Evolutionary conservation across 441 rosid genomes (phyloP).

Genomic region (Eugenia klotzschiana): DNA sequence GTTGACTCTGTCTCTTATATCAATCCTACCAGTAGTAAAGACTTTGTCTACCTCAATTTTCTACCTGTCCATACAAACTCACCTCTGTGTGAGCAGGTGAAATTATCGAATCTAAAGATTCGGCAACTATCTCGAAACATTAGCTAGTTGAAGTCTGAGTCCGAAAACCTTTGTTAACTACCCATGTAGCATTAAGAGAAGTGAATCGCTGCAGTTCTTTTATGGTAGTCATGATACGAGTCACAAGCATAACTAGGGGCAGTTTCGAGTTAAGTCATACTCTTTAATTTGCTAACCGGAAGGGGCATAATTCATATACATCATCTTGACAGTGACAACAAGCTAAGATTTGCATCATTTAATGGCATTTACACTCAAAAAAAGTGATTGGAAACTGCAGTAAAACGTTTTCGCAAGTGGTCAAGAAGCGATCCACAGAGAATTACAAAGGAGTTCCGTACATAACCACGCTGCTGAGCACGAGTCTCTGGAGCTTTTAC

Average conservation of each 20-base stretch:
- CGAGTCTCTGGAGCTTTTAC: slow-evolving; percentile 52
- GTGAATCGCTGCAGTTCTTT: not conserved
- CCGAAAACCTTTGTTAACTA: not conserved
- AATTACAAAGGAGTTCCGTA: slow-evolving; percentile 43
- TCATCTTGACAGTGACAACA: not conserved
- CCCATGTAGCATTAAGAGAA: not conserved
- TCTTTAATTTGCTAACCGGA: not conserved
- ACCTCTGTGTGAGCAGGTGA: not conserved
- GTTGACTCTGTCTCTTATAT: not conserved
- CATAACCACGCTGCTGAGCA: slow-evolving; percentile 38
- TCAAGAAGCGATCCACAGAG: slow-evolving; percentile 42
- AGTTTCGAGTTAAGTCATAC: not conserved
- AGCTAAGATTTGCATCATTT: not conserved
- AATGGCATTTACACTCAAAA: not conserved
- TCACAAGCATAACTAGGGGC: not conserved
- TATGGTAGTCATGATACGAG: not conserved
- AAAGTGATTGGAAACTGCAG: slow-evolving; percentile 8
- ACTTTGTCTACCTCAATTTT: not conserved
- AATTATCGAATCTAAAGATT: not conserved
- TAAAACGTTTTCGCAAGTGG: slow-evolving; percentile 25
- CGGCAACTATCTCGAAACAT: not conserved
- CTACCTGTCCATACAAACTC: not conserved
- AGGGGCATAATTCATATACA: not conserved
- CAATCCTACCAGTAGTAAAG: not conserved
- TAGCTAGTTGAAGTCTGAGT: not conserved